Evolutionary conservation across 1,139 yeast species (phyloP), one percentile per base, ranked within the genome.

Genomic region (Diutina scorzettiae): DNA sequence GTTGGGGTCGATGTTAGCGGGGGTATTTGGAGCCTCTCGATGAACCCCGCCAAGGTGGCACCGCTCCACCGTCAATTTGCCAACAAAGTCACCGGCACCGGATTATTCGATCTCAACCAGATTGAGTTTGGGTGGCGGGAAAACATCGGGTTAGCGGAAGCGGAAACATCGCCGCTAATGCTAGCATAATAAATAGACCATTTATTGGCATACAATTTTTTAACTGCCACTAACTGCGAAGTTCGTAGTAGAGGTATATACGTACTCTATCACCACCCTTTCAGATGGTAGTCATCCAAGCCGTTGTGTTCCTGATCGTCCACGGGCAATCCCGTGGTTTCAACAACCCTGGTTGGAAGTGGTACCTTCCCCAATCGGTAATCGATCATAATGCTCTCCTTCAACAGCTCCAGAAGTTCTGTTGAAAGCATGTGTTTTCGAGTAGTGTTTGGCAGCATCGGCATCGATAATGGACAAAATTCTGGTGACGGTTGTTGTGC

Each of bases 291-390:
- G 28, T 34, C 39, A 23, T 34, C 39, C 17, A 34, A 7, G 14
- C 23, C 25, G 17, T 34, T 28, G 14, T 34, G 28, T 9, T 21
- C 21, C 19, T 30, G 8, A 16, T 34, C 28, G 20, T 21, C 28
- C 33, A n/a, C 21, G 5, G 33, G 19, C 11, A 18, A 12, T 6
- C 12, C 33, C 2, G 18, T 16, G 28, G 28, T n/a, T 11, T 14
- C 23, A 8, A 34, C 19, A 11, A 34, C 39, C 12, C 25, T 21
- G 11, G 18, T 11, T n/a, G 39, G 39, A 18, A 21, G 25, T 14
- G 39, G 39, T 18, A 34, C 39, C 14, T 34, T 34, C 4, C 39
- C 39, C 39, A 34, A 34, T 2, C 16, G 17, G 28, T 34, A 34
- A 23, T 34, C 39, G 17, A 34, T 34, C n/a, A 21, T 34, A 19